phyloP scores from a whole-genome alignment of 202 grass and related monocot species.

The Musa balbisiana region DNA sequence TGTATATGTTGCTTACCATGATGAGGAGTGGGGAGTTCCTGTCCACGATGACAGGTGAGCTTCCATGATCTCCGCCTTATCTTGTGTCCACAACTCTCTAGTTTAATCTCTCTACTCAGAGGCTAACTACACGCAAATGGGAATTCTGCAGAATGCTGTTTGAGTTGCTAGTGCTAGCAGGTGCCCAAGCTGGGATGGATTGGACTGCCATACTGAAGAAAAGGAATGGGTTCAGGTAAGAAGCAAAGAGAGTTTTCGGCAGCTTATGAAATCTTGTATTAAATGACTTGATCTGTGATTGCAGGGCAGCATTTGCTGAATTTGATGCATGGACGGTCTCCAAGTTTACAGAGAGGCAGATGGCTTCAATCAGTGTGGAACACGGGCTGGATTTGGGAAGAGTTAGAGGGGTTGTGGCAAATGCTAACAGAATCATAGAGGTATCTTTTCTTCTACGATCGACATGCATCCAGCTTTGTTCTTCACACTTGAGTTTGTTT shows the following conservation, averaged over 20 bases:
- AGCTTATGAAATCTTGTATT: neutral
- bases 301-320: conserved; percentile 65
- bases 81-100: neutral
- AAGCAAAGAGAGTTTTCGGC: neutral
- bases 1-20: conserved; percentile 70
- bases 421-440: conserved; percentile 74
- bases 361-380: conserved; percentile 60
- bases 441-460: conserved; percentile 23
- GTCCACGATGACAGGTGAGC: conserved; percentile 77
- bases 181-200: conserved; percentile 83
- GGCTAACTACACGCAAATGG: neutral
- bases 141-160: conserved; percentile 58
- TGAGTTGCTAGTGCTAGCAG: conserved; percentile 70
- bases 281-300: neutral
- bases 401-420: conserved; percentile 65
- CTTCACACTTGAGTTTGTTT: neutral
- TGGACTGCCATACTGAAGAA: conserved; percentile 89
- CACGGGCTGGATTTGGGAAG: conserved; percentile 57
- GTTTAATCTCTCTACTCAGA: neutral
- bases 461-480: no score
- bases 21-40: conserved; percentile 92
- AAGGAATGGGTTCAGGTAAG: conserved; percentile 58
- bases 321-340: conserved; percentile 64
- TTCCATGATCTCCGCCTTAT: neutral
- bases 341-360: conserved; percentile 78